phyloP scores from a whole-genome alignment of 176 grass and related monocot species.

The Oryza meyeriana region DNA sequence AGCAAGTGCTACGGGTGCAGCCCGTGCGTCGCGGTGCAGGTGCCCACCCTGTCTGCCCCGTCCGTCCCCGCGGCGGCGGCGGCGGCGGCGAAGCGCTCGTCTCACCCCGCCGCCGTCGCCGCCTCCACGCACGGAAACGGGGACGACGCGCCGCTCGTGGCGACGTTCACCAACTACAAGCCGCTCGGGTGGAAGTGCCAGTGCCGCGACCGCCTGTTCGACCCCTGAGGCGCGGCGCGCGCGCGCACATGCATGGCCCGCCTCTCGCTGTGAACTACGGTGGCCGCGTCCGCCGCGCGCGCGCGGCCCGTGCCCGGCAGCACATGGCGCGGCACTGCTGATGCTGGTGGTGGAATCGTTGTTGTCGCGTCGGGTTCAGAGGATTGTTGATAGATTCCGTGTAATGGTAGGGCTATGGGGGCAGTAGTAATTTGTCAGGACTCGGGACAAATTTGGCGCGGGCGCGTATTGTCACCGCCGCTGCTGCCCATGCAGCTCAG shows the following conservation, averaged over 20 bases:
- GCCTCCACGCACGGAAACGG: background rate
- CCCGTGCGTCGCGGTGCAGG: constrained; percentile 71
- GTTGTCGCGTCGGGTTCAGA: background rate
- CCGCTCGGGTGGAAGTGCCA: constrained; percentile 80
- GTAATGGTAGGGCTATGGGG: background rate
- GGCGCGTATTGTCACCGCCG: background rate
- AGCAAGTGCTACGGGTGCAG: constrained; percentile 69
- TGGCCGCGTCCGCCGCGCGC: no score
- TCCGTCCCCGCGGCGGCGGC: background rate
- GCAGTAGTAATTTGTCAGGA: background rate
- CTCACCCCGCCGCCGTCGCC: background rate
- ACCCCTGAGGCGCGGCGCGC: constrained; percentile 32
- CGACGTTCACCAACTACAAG: constrained; percentile 62
- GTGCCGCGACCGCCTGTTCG: constrained; percentile 63
- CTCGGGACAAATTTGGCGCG: background rate
- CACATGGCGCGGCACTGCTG: background rate
- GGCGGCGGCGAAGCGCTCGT: background rate
- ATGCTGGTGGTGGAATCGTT: background rate
- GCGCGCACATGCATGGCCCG: background rate
- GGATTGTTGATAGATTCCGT: background rate
- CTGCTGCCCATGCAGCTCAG: background rate
- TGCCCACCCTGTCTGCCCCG: constrained; percentile 45
- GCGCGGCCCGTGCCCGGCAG: background rate
- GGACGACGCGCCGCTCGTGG: background rate
- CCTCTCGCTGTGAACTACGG: no score